Percentiles rank a stretch among this genome's conserved stretches.
Conservation (phyloP, 306 rosid species). For the Luffa aegyptiaca region DNA sequence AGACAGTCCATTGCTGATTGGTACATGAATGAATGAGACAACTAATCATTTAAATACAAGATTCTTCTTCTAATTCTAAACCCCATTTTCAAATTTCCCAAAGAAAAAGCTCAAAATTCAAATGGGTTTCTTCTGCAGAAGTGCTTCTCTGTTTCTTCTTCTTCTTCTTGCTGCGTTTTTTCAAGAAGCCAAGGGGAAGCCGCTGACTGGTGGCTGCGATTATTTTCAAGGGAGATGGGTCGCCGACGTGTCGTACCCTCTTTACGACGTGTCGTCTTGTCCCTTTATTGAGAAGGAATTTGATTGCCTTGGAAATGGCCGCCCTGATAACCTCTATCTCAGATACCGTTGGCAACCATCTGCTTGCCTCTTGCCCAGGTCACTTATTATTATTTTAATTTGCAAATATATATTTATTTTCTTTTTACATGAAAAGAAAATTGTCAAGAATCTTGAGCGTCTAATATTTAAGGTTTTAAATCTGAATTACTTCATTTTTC, state of each 20-base stretch:
- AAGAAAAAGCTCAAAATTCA: not conserved
- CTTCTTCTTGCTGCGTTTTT: not conserved
- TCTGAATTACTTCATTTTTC: not conserved
- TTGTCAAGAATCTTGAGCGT: not conserved
- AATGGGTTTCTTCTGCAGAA: not conserved
- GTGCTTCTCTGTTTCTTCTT: not conserved
- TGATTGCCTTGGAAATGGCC: constrained; percentile 49
- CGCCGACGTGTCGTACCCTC: constrained; percentile 43
- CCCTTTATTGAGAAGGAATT: constrained; percentile 49
- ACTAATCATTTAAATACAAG: not conserved
- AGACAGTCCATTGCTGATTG: not conserved
- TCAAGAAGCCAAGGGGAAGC: not conserved
- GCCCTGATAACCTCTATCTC: constrained; percentile 54
- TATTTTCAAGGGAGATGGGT: constrained; percentile 54
- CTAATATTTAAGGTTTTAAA: not conserved
- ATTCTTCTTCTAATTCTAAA: not conserved
- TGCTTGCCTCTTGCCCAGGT: constrained; percentile 59
- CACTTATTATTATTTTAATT: not conserved
- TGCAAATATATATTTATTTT: not conserved
- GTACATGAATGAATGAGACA: not conserved
- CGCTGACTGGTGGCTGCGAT: constrained; percentile 26
- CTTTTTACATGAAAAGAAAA: not conserved
- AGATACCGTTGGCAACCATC: constrained; percentile 67
- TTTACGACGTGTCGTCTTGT: constrained; percentile 39
- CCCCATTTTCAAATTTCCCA: not conserved